phyloP scores from a whole-genome alignment of 1,139 yeast species.

The Yamadazyma diospyri region DNA sequence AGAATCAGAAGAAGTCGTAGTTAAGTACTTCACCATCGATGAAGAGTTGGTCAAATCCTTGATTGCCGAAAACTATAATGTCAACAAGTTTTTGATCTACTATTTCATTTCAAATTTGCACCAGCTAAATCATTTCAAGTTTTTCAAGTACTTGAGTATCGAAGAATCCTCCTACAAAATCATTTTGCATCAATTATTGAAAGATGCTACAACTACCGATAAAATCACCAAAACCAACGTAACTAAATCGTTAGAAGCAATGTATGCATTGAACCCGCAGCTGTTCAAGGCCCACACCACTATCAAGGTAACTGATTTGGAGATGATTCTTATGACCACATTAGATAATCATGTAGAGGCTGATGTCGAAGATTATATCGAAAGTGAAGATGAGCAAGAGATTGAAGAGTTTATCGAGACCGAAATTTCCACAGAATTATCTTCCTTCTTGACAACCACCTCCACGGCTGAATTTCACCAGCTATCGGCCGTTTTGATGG shows the following conservation, averaged over 20 bases:
- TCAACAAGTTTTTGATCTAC: conserved; percentile 29
- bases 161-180: conserved; percentile 20
- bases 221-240: conserved; percentile 26
- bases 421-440: conserved; percentile 14
- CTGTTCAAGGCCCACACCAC: conserved; percentile 32
- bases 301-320: conserved; percentile 53
- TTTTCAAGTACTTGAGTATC: conserved; percentile 23
- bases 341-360: conserved; percentile 28
- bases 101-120: conserved; percentile 24
- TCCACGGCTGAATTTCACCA: conserved; percentile 42
- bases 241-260: conserved; percentile 42
- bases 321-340: conserved; percentile 65
- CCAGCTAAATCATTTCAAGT: conserved; percentile 16
- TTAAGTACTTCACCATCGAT: conserved; percentile 7
- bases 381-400: conserved; percentile 6
- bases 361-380: conserved; percentile 16
- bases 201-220: conserved; percentile 18
- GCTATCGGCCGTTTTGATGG: conserved; percentile 17
- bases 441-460: conserved; percentile 37
- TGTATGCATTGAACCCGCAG: conserved; percentile 35
- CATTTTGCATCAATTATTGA: conserved; percentile 22
- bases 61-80: conserved; percentile 23
- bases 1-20: neutral
- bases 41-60: conserved; percentile 10
- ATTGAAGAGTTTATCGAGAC: conserved; percentile 8